Evolutionary conservation across 2,329 filamentous ascomycete species (phyloP).

Genomic region (Epichloe sp.): DNA sequence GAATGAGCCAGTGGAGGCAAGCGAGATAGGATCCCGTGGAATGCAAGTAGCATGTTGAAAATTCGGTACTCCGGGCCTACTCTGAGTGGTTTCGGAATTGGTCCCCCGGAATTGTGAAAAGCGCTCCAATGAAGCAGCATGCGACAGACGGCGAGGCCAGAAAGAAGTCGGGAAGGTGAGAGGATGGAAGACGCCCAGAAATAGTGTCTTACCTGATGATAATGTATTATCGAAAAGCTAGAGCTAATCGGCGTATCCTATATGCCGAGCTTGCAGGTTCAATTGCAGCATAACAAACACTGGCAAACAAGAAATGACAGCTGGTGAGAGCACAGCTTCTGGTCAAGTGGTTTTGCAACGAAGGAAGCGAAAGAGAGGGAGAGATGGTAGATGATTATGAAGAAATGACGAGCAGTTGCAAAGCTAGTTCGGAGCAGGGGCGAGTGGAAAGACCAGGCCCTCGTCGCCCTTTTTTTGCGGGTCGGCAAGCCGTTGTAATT

Average conservation of each 20-base stretch:
- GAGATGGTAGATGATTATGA: not conserved
- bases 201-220: slow-evolving; percentile 2
- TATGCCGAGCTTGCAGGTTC: not conserved
- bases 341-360: not conserved
- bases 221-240: not conserved
- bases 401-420: slow-evolving; percentile 2
- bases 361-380: not conserved
- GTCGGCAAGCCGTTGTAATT: slow-evolving; percentile 1
- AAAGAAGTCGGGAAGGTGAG: not conserved
- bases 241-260: not conserved
- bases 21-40: slow-evolving; percentile 7
- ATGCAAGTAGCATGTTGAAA: slow-evolving; percentile 1
- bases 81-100: not conserved
- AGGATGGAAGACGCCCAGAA: not conserved
- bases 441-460: slow-evolving; percentile 1
- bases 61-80: not conserved
- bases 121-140: not conserved
- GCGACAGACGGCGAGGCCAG: not conserved
- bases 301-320: not conserved
- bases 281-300: not conserved
- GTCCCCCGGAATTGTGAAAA: not conserved
- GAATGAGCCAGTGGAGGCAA: slow-evolving; percentile 10
- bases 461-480: slow-evolving; percentile 6
- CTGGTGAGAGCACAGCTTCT: slow-evolving; percentile 1
- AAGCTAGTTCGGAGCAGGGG: slow-evolving; percentile 1